Conservation (phyloP, 495 filamentous ascomycete genomes). For the Lasiosphaeris hirsuta region DNA sequence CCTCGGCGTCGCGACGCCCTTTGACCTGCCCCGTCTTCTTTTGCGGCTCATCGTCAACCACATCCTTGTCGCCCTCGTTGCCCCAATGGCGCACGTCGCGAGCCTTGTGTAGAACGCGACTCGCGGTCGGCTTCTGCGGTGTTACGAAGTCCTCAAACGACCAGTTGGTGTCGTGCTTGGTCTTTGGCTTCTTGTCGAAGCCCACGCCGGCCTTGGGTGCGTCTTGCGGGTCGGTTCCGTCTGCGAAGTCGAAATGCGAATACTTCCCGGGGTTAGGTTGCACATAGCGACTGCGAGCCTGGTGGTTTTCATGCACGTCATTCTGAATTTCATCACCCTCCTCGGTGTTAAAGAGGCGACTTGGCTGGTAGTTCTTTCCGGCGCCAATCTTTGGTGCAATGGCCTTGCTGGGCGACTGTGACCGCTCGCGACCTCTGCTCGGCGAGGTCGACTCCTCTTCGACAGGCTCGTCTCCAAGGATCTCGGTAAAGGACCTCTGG, state of each 20-base stretch:
- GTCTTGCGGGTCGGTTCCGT: constrained; percentile 49
- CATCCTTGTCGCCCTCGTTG: constrained; percentile 55
- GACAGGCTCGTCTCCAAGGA: constrained; percentile 44
- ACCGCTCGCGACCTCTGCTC: constrained; percentile 42
- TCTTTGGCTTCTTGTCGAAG: constrained; percentile 42
- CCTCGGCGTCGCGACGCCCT: constrained; percentile 71
- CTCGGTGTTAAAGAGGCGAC: constrained; percentile 66
- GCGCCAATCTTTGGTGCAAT: constrained; percentile 61
- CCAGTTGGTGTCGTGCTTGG: constrained; percentile 70
- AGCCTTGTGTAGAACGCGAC: constrained; percentile 41
- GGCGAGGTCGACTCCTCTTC: constrained; percentile 43
- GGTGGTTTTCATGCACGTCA: constrained; percentile 34
- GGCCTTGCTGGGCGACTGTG: constrained; percentile 42
- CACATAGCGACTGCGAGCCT: constrained; percentile 44
- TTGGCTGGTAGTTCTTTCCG: constrained; percentile 66
- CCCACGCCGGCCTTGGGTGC: constrained; percentile 25
- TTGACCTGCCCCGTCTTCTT: constrained; percentile 55
- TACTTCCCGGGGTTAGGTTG: constrained; percentile 69
- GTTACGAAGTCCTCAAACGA: constrained; percentile 82
- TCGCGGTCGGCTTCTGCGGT: constrained; percentile 61
- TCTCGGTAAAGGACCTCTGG: constrained; percentile 52
- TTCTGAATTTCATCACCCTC: constrained; percentile 37
- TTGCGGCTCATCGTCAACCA: constrained; percentile 55
- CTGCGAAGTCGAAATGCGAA: constrained; percentile 81
- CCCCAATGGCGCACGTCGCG: constrained; percentile 66